Percentiles rank a stretch among this genome's conserved stretches.
Conservation (phyloP, 2,329 filamentous ascomycete species). For the Neurospora sp. region DNA sequence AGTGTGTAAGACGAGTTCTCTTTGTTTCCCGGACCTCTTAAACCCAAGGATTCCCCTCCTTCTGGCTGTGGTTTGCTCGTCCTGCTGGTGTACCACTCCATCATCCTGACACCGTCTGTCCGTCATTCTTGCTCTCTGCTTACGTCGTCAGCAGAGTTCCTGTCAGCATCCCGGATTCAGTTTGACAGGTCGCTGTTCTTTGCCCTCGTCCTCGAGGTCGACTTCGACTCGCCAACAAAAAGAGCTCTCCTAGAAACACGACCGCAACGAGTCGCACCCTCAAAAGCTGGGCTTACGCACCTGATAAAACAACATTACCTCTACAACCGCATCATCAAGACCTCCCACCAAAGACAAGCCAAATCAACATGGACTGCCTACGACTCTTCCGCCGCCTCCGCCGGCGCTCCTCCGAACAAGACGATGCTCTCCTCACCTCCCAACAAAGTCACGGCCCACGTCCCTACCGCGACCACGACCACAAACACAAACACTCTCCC, state of each 20-base stretch:
- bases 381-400: background rate
- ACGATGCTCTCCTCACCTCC: background rate
- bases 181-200: background rate
- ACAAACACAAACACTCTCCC: background rate
- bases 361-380: background rate
- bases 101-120: background rate
- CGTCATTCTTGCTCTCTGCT: background rate
- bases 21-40: background rate
- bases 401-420: background rate
- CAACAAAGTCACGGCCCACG: background rate
- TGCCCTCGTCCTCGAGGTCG: background rate
- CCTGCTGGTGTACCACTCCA: background rate
- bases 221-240: background rate
- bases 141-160: background rate
- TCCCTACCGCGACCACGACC: background rate
- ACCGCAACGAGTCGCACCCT: background rate
- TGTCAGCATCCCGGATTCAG: background rate
- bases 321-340: too few relatives aligned
- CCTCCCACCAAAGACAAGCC: background rate
- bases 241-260: background rate
- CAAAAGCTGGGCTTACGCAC: background rate
- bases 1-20: background rate
- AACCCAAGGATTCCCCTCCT: background rate
- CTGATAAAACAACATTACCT: background rate
- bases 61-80: background rate